Base-by-base conservation (phyloP, 768 basidiomycete species). In the Kwoniella europaea region DNA sequence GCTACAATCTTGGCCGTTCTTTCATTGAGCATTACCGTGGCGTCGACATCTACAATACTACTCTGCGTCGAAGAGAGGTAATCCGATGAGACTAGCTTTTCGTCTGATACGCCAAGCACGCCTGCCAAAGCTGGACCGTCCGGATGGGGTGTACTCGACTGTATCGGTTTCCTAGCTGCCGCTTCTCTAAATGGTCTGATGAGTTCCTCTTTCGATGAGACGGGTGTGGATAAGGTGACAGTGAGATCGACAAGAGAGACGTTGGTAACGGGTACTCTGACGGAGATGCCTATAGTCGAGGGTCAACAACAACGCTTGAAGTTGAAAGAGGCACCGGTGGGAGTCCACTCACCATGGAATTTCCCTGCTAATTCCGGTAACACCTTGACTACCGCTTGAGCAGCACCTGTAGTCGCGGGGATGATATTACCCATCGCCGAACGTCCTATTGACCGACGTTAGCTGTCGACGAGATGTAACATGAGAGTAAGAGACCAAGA, bases 191-290 rank as follows among this genome's bases (percentile, higher is more conserved):
- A 78, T 1, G 82, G 79, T 27, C 58, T 61, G 44, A 84, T 77
- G 12, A 84, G 72, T 5, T 74, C 80, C 24, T 81, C 82, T 61
- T 80, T 82, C 5, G 72, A 73, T n/a, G 68, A 56, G 42, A 78
- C 80, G 10, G 81, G 79, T 3, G 71, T 73, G 4, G 63, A 60
- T 59, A 84, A 74, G 1, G 69, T 73, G 35, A 84, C 82, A 9
- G 84, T 84, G 2, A 84, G 74, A 72, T 84, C 83, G 59, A 84
- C 82, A 16, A 84, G 77, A 12, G 79, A 81, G 44, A 83, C 84
- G 71, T 84, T 84, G 56, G 78, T 81, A 18, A 81, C 79, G 2
- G 84, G 84, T 0, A 84, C 84, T n/a, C 84, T 78, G 52, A 84
- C 73, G 12, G 81, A 82, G 52, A 84, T 82, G 50, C 83, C 83